Evolutionary conservation across 768 basidiomycete species (phyloP).

Genomic region (Hygrocybe punicea): DNA sequence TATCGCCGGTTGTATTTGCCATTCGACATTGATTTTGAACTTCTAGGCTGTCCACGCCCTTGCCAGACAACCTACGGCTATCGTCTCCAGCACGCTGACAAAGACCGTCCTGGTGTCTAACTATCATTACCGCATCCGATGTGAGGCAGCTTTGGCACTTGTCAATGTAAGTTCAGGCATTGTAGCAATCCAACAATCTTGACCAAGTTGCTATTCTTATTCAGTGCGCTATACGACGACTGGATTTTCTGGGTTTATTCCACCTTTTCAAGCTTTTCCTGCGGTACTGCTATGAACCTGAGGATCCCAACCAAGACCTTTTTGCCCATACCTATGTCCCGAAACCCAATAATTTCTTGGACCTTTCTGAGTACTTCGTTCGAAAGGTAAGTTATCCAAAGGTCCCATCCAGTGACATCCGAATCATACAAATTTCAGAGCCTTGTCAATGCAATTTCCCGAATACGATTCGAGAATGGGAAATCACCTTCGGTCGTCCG

Average conservation of each 20-base stretch:
- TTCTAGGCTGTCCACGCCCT: slow-evolving; percentile 86
- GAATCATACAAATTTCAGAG: slow-evolving; percentile 42
- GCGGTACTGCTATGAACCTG: slow-evolving; percentile 85
- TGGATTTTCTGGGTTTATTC: slow-evolving; percentile 90
- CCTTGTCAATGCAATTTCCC: slow-evolving; percentile 77
- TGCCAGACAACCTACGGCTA: slow-evolving; percentile 72
- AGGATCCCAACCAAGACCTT: slow-evolving; percentile 75
- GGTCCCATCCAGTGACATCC: background rate
- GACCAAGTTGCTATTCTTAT: slow-evolving; percentile 10
- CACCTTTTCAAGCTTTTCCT: slow-evolving; percentile 94
- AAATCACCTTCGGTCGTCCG: slow-evolving; percentile 84
- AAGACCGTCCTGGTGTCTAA: slow-evolving; percentile 93
- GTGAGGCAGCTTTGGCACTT: slow-evolving; percentile 86
- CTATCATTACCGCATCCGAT: slow-evolving; percentile 94
- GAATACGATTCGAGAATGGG: slow-evolving; percentile 82
- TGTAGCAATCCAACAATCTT: slow-evolving; percentile 2
- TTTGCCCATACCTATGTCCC: slow-evolving; percentile 90
- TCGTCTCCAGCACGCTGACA: slow-evolving; percentile 87
- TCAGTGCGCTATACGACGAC: slow-evolving; percentile 80
- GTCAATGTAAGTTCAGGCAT: slow-evolving; percentile 58
- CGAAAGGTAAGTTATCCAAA: slow-evolving; percentile 63
- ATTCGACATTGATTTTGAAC: background rate
- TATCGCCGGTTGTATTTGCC: slow-evolving; percentile 7
- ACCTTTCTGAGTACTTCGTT: slow-evolving; percentile 90
- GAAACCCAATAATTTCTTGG: slow-evolving; percentile 90